A percentile compares a stretch with the other conserved stretches of the same genome.
Evolutionary conservation across 768 basidiomycete genomes (phyloP).

Genomic region (Hypholoma fasciculare): DNA sequence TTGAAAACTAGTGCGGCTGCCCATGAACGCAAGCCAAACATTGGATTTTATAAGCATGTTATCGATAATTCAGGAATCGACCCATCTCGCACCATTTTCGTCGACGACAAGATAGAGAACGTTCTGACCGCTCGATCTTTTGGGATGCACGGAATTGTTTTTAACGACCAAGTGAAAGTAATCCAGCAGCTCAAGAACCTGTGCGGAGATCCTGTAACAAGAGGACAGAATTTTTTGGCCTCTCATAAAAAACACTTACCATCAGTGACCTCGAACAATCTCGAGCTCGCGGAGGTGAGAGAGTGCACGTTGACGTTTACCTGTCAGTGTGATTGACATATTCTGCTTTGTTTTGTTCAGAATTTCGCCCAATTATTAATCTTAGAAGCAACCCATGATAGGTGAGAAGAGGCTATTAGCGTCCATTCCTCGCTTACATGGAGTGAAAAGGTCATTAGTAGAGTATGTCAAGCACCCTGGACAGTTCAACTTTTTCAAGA

Average conservation of each 20-base stretch:
- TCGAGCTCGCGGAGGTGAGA: slow-evolving; percentile 25
- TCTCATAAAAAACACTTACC: slow-evolving; percentile 38
- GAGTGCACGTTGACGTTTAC: background rate
- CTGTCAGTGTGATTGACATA: background rate
- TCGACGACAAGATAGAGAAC: slow-evolving; percentile 63
- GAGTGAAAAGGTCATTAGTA: slow-evolving; percentile 38
- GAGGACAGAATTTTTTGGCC: slow-evolving; percentile 42
- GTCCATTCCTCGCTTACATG: background rate
- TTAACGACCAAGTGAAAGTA: slow-evolving; percentile 40
- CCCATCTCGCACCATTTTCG: slow-evolving; percentile 48
- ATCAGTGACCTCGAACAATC: slow-evolving; percentile 42
- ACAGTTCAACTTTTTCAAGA: slow-evolving; percentile 59
- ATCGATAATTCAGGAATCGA: slow-evolving; percentile 43
- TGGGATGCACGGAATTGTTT: slow-evolving; percentile 56
- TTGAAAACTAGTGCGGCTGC: slow-evolving; percentile 26
- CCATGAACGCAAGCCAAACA: slow-evolving; percentile 57
- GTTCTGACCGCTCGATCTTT: slow-evolving; percentile 57
- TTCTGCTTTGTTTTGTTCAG: slow-evolving; percentile 35
- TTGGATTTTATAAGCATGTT: slow-evolving; percentile 53
- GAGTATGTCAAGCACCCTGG: slow-evolving; percentile 39
- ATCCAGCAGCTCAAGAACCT: slow-evolving; percentile 47
- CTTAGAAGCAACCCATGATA: slow-evolving; percentile 48
- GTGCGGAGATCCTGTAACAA: slow-evolving; percentile 43
- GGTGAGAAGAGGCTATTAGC: slow-evolving; percentile 24
- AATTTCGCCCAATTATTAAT: slow-evolving; percentile 64